Conservation (phyloP, 1,139 yeast species). For the Blastobotrys illinoisensis region DNA sequence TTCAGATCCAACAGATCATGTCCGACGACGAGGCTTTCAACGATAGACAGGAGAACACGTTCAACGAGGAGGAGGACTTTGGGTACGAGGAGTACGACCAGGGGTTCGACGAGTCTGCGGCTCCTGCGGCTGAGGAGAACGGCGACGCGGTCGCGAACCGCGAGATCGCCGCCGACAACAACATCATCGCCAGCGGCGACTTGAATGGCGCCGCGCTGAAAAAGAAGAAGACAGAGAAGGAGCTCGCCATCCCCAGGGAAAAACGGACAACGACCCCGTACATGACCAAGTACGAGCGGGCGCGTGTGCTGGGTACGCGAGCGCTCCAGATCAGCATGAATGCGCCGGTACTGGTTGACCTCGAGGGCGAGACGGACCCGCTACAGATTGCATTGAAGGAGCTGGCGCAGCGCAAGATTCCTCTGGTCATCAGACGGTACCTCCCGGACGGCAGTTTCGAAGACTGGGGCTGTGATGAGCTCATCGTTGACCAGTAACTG, state of each 20-base stretch:
- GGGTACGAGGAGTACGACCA: constrained; percentile 61
- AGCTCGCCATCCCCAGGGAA: constrained; percentile 84
- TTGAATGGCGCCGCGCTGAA: constrained; percentile 34
- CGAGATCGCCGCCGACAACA: constrained; percentile 65
- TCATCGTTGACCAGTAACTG: constrained; percentile 71
- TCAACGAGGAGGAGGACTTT: constrained; percentile 71
- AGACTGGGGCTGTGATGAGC: constrained; percentile 98
- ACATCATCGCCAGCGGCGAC: constrained; percentile 33
- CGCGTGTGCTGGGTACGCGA: constrained; percentile 91
- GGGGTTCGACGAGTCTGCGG: constrained; percentile 44
- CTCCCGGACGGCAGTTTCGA: constrained; percentile 96
- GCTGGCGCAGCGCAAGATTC: constrained; percentile 88
- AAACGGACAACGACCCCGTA: constrained; percentile 93
- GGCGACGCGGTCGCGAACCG: constrained; percentile 40
- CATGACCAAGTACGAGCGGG: constrained; percentile 97
- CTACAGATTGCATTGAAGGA: constrained; percentile 97
- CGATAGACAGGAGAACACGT: constrained; percentile 68
- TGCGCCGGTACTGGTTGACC: constrained; percentile 95
- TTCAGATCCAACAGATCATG: constrained; percentile 4
- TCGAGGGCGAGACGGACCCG: constrained; percentile 99
- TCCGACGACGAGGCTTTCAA: constrained; percentile 40
- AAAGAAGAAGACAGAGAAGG: constrained; percentile 64
- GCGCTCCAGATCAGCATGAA: constrained; percentile 95
- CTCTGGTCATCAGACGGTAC: constrained; percentile 90
- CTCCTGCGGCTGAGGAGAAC: constrained; percentile 32